A percentile compares a stretch with the other conserved stretches of the same genome.
These are phyloP conservation scores for Dunaliella salina DNA, from an alignment of 163 green algal genomes.

Conservation along the genomic window DNA sequence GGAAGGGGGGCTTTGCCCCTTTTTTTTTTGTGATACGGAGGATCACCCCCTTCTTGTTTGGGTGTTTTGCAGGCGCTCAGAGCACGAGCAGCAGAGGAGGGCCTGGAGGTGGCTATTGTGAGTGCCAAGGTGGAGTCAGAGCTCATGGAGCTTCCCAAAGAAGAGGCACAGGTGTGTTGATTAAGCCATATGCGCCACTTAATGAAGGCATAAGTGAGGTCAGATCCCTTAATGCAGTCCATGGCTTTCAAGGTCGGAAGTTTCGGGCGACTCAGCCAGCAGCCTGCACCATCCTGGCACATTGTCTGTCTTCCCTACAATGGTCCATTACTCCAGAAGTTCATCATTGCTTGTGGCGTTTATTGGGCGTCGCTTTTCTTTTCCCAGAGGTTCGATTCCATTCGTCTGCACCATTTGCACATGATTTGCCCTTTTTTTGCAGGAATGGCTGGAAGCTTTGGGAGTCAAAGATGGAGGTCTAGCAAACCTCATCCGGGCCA, in stretches of 20 bases:
- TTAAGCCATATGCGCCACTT: not conserved
- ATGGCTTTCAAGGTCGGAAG: not conserved
- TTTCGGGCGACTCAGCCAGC: no score
- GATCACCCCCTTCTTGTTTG: no score
- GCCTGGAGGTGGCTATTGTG: slow-evolving; percentile 74
- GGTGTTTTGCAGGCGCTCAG: no score
- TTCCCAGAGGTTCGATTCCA: no score
- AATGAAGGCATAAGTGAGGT: not conserved
- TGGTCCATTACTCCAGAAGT: no score
- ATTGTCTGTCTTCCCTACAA: no score
- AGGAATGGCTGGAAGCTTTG: slow-evolving; percentile 88
- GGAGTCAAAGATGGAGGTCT: slow-evolving; percentile 85
- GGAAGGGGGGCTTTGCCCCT: no score
- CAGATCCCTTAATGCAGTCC: not conserved
- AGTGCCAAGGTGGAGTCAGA: slow-evolving; percentile 92
- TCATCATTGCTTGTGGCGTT: no score
- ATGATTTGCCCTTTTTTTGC: not conserved
- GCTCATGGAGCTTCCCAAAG: slow-evolving; percentile 86
- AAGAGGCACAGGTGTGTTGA: slow-evolving; percentile 86
- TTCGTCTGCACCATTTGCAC: no score
- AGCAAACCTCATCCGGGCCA: slow-evolving; percentile 68
- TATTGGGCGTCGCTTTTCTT: no score
- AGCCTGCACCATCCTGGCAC: no score
- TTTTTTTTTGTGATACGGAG: no score
- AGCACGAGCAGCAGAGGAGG: slow-evolving; percentile 42